A percentile compares a stretch with the other conserved stretches of the same genome.
These are phyloP conservation scores for Suillus luteus DNA, from an alignment of 768 basidiomycete genomes.

Conservation along the genomic window DNA sequence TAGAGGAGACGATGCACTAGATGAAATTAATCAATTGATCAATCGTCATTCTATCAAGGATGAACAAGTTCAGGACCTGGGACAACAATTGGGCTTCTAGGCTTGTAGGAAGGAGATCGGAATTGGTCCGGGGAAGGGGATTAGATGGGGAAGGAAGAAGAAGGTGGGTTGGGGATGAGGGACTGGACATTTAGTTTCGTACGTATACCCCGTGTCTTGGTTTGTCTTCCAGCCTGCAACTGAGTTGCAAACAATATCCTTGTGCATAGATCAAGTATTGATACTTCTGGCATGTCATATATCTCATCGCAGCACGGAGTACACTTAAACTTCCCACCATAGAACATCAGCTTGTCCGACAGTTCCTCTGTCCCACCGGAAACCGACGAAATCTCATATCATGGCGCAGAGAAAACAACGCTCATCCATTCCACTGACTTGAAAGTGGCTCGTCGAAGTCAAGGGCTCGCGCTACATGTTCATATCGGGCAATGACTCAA, in stretches of 20 bases:
- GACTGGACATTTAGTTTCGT: neutral
- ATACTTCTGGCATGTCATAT: neutral
- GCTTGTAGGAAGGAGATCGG: too few relatives aligned
- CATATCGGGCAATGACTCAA: neutral
- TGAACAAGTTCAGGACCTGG: conserved; percentile 2
- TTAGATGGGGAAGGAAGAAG: conserved; percentile 10
- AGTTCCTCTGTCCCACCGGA: neutral
- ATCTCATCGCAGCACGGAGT: neutral
- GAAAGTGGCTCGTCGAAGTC: conserved; percentile 1
- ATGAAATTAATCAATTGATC: conserved; percentile 11
- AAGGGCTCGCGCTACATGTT: conserved; percentile 6
- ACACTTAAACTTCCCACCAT: neutral
- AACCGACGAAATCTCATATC: conserved; percentile 1
- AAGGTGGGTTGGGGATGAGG: neutral
- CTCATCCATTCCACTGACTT: neutral
- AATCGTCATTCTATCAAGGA: conserved; percentile 10
- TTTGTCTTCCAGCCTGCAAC: neutral
- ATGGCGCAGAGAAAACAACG: neutral
- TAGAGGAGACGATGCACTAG: conserved; percentile 8
- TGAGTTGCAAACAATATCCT: neutral
- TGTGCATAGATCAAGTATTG: neutral
- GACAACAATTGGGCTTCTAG: too few relatives aligned
- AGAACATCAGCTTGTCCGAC: neutral
- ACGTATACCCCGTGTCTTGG: neutral
- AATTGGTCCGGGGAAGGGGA: conserved; percentile 26